Base-by-base conservation (phyloP, 2,329 filamentous ascomycete genomes). In the Aureobasidium mangrovei region DNA sequence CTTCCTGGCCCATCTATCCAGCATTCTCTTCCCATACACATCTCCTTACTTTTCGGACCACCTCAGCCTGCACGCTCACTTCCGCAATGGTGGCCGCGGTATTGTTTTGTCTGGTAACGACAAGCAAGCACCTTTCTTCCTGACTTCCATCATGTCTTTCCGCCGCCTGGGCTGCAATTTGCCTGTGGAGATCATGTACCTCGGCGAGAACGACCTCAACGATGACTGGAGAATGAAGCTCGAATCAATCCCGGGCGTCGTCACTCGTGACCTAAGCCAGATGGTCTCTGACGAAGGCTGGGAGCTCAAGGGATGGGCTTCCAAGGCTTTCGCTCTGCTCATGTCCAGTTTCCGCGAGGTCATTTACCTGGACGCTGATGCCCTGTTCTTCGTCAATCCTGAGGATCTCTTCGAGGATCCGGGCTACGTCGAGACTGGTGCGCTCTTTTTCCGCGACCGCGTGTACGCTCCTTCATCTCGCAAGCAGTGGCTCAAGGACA, bases 331-430 rank as follows among this genome's bases (percentile, higher is more conserved):
- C 42, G 73, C 73, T 2, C 72, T 75, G 26, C 62, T 76, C 4
- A 61, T 74, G 56, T 75, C 72, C 1, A 73, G 70, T 36, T 76
- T 75, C 62, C 70, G 72, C 6, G 72, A 76, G 59, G 69, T 69
- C 48, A 72, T 75, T 39, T 74, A 75, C 57, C 72, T 76, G 54
- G 73, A 75, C 56, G 73, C 73, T 0, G 74, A 75, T 57, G 61
- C 63, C 9, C 61, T 72, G 26, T 75, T 75, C 61, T 69, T 76
- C 56, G 63, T 66, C 35, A 69, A 73, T 55, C 74, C 72, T 0
- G 69, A 67, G 52, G 56, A 62, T 4, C 60, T 76, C 9, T 75
- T 76, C 59, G 68, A 70, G 0, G 70, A 75, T 48, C 65, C 65
- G 10, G 65, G 64, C 2, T 75, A 75, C 55, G 59, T 63, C 24